phyloP scores from a whole-genome alignment of 331 rosid species.

The Acacia pycnantha region DNA sequence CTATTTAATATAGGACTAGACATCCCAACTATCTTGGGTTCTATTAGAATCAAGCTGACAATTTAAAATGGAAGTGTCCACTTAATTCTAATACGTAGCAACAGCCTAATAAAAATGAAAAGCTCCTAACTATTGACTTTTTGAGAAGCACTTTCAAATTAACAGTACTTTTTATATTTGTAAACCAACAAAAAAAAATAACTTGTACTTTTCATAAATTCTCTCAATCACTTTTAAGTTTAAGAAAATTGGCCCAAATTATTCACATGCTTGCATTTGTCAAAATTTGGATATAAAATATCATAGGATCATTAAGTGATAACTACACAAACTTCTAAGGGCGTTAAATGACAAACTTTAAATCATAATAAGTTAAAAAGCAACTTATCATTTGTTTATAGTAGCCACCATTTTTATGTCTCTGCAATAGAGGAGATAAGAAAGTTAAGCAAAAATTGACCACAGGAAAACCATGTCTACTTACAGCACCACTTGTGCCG shows the following conservation, averaged over 20 bases:
- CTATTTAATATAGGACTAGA: not conserved
- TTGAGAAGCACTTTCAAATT: too few relatives aligned
- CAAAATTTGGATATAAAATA: not conserved
- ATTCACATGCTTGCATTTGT: not conserved
- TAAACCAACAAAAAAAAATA: too few relatives aligned
- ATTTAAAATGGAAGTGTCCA: not conserved
- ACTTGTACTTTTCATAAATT: too few relatives aligned
- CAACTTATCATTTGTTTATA: not conserved
- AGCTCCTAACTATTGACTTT: too few relatives aligned
- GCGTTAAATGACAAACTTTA: not conserved
- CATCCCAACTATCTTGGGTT: not conserved
- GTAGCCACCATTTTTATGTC: not conserved
- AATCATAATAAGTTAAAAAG: not conserved
- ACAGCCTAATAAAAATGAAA: too few relatives aligned
- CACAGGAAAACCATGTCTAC: constrained; percentile 30
- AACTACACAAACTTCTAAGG: not conserved
- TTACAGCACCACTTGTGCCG: constrained; percentile 82
- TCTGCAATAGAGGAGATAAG: not conserved
- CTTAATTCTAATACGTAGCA: too few relatives aligned
- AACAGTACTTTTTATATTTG: too few relatives aligned
- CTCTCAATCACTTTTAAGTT: too few relatives aligned
- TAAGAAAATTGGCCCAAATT: not conserved
- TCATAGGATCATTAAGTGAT: not conserved
- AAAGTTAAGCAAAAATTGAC: not conserved
- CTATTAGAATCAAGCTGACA: not conserved